Conservation (phyloP, 1,284 basidiomycete genomes). For the Irpex lacteus region DNA sequence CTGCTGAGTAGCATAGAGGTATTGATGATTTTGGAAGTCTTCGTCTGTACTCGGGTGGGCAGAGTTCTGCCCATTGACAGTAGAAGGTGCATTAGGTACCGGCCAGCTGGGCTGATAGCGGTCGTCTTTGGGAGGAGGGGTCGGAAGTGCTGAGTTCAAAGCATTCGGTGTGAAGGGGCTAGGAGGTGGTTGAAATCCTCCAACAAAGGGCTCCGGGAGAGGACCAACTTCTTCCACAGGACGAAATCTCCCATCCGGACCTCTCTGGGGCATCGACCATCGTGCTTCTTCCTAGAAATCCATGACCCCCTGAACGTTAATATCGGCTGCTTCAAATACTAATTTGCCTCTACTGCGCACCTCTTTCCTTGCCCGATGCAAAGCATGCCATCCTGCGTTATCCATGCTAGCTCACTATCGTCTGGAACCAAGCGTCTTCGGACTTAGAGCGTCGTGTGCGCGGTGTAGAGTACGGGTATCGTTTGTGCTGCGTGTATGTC, state of each 20-base stretch:
- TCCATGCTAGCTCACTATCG: slow-evolving; percentile 46
- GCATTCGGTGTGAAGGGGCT: slow-evolving; percentile 18
- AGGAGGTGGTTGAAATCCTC: slow-evolving; percentile 40
- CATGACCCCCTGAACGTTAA: not conserved
- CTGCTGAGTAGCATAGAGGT: slow-evolving; percentile 27
- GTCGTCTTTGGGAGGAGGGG: slow-evolving; percentile 39
- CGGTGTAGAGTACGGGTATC: not conserved
- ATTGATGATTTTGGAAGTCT: not conserved
- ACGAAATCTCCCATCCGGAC: slow-evolving; percentile 47
- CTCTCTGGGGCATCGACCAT: slow-evolving; percentile 39
- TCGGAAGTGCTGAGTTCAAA: slow-evolving; percentile 24
- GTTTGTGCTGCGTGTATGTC: not conserved
- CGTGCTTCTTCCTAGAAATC: slow-evolving; percentile 44
- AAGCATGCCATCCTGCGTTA: slow-evolving; percentile 67
- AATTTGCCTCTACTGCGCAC: slow-evolving; percentile 12
- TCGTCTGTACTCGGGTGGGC: not conserved
- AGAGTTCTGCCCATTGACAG: slow-evolving; percentile 1
- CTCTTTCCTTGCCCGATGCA: slow-evolving; percentile 30
- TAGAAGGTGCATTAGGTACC: slow-evolving; percentile 11
- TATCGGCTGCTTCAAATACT: slow-evolving; percentile 7
- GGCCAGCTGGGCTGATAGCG: slow-evolving; percentile 13
- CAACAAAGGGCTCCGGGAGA: slow-evolving; percentile 55
- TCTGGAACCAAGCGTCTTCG: not conserved
- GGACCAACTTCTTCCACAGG: slow-evolving; percentile 52
- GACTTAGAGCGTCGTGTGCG: not conserved